These are phyloP conservation scores for Kluyveromyces wickerhamii DNA, from an alignment of 805 yeast genomes.

Conservation along the genomic window DNA sequence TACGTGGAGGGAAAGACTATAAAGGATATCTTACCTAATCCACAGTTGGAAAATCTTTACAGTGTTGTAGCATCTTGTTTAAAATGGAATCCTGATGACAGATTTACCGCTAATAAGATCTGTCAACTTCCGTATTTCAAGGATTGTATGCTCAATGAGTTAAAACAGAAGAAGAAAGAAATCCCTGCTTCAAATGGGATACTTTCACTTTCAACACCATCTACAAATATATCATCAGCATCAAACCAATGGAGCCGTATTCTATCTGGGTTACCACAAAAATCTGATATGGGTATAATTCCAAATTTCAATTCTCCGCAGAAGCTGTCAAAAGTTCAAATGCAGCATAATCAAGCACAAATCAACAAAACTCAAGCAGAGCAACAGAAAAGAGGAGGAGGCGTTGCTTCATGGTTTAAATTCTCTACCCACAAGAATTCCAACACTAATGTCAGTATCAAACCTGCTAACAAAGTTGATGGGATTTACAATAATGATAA, in stretches of 20 bases:
- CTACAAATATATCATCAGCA: not conserved
- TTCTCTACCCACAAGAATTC: slow-evolving; percentile 1
- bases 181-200: not conserved
- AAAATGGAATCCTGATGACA: slow-evolving; percentile 69
- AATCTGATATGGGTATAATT: not conserved
- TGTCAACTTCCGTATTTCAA: slow-evolving; percentile 48
- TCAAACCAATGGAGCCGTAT: slow-evolving; percentile 5
- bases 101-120: slow-evolving; percentile 45
- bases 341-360: not conserved
- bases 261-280: slow-evolving; percentile 5
- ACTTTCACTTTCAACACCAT: not conserved
- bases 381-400: not conserved
- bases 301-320: slow-evolving; percentile 4
- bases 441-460: not conserved
- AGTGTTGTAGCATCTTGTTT: slow-evolving; percentile 41
- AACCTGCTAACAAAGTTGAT: too few species aligned
- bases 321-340: slow-evolving; percentile 1
- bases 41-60: slow-evolving; percentile 33
- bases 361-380: not conserved
- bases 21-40: slow-evolving; percentile 37
- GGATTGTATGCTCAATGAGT: slow-evolving; percentile 29
- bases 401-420: slow-evolving; percentile 6
- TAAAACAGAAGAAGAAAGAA: slow-evolving; percentile 12
- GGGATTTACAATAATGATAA: not conserved
- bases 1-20: slow-evolving; percentile 42